Evolutionary conservation across 805 yeast genomes (phyloP), one percentile per base, ranked within the genome.

Genomic region (Saccharomycopsis synnaedendra): DNA sequence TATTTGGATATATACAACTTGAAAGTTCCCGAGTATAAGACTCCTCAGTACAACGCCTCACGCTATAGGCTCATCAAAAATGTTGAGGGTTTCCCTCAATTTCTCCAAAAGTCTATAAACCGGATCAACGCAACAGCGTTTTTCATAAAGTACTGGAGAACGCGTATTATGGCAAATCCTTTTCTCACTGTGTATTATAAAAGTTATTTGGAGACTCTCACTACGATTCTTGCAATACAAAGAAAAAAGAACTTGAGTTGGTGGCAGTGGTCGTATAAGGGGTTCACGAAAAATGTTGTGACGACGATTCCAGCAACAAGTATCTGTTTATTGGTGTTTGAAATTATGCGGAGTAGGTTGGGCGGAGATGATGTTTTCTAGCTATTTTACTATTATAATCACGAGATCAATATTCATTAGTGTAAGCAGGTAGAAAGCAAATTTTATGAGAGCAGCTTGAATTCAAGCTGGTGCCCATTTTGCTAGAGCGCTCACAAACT

Each of bases 281-380:
- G 97, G 0, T 86, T 85, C 59, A 67, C 72, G 5, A 67, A 81
- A 49, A 82, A 82, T 52, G 82, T 95, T 0, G 58, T 85, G 43
- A 74, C 86, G 0, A 78, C 85, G 1, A 76, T 89, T 41, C 97
- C 97, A 1, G 86, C 95, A 2, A 85, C 96, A 1, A 83, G 94
- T 39, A 75, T 87, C 39, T 96, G 96, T 0, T 67, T 90, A 37
- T 66, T 90, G 43, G 86, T 86, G 10, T 78, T 90, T 62, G 97
- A 90, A 62, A 80, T 85, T 27, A 72, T 85, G 72, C 70, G 97
- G 60, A 68, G 57, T 8, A 63, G 58, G 39, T 48, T 66, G 11
- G 45, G 43, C 35, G 41, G 32, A 8, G 35, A 39, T 7, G 44
- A 40, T 9, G 51, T 44, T 10, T 39, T 32, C 8, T 27, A 32